Base-by-base conservation (phyloP, 2,329 filamentous ascomycete genomes). In the Bisporella sp. region DNA sequence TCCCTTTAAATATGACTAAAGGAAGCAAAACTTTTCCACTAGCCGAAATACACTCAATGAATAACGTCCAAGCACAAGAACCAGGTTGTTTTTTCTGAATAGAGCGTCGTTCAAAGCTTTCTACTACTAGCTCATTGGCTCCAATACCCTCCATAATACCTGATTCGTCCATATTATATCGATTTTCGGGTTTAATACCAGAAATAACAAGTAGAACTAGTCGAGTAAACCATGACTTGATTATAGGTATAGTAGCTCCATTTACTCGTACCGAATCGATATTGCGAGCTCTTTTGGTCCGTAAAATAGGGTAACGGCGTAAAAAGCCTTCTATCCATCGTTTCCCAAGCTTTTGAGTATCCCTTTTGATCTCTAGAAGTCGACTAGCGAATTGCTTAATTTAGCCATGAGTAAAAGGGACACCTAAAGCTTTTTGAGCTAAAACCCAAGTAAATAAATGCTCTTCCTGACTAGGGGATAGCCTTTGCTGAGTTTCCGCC, bases 1-100 rank as follows among this genome's bases (percentile, higher is more conserved):
- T 54, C 21, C 43, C 41, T 39, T 55, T 55, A 29, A 42, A 55
- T 7, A 51, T 54, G 13, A 51, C 42, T n/a, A 54, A 32, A 39
- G 42, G 49, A 42, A 5, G 21, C 7, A 47, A 12, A 11, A 3
- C 21, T 43, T 29, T 12, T 12, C 41, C 21, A n/a, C 8, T 47
- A 37, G 32, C 33, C 11, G 31, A 37, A 32, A 47, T 47, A 39
- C n/a, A n/a, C 28, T 47, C 45, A 39, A 47, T 47, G 46, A 50
- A 46, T 21, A 28, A 50, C 7, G 43, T 50, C 42, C n/a, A 50
- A 33, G 32, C 43, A 12, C 33, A 29, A 44, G 47, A 49, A 31
- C 41, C 30, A 37, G 41, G 42, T 28, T 50, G 48, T 46, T 50
- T 46, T 31, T 39, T 41, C 29, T 50, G 31, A 45, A 49, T 41